Percentiles rank a stretch among this genome's conserved stretches.
Conservation (phyloP, 1,139 yeast genomes). For the Waltiozyma solani region DNA sequence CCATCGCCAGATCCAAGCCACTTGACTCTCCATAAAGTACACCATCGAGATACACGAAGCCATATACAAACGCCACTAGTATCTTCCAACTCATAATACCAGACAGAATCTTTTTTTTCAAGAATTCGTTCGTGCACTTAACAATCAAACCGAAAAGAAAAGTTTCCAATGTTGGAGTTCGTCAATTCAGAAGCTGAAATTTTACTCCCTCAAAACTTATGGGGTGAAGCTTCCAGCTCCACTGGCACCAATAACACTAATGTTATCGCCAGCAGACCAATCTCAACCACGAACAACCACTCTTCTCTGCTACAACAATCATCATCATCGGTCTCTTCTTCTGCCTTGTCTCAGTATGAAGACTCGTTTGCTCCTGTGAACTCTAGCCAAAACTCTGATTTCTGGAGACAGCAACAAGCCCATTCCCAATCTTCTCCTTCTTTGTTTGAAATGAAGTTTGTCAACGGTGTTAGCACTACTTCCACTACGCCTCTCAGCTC, state of each 20-base stretch:
- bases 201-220: neutral
- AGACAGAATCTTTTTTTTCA: too few species aligned
- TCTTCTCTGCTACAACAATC: neutral
- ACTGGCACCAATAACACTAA: neutral
- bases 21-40: too few species aligned
- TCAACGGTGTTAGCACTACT: too few species aligned
- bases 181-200: neutral
- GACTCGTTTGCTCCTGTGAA: neutral
- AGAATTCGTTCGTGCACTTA: too few species aligned
- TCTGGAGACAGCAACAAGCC: neutral
- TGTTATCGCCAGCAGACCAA: neutral
- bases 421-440: neutral
- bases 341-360: neutral
- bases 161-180: conserved; percentile 1
- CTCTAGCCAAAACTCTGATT: neutral
- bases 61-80: too few species aligned
- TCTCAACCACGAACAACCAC: neutral
- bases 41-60: too few species aligned
- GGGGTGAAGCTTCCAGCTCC: neutral
- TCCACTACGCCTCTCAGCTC: too few species aligned
- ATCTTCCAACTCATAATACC: too few species aligned
- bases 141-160: too few species aligned
- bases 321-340: neutral
- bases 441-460: too few species aligned
- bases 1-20: too few species aligned